Evolutionary conservation across 805 yeast species (phyloP).

Genomic region (Saccharomycopsis guyanensis): DNA sequence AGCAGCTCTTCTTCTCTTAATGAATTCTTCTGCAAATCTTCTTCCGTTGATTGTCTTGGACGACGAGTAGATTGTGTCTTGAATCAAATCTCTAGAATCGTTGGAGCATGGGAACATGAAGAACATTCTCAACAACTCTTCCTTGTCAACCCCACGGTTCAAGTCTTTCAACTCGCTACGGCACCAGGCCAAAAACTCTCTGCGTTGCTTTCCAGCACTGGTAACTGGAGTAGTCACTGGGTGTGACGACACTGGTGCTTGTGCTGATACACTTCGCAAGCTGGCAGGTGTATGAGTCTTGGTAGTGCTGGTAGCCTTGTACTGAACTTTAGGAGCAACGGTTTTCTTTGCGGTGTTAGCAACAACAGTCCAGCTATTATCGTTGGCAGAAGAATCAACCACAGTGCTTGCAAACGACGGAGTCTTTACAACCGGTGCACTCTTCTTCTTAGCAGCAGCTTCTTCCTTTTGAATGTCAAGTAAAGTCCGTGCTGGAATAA

Average conservation of each 20-base stretch:
- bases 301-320: conserved; percentile 1
- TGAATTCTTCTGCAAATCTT: conserved; percentile 85
- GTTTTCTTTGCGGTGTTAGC: conserved; percentile 23
- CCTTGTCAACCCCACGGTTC: conserved; percentile 66
- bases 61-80: conserved; percentile 85
- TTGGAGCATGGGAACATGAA: conserved; percentile 68
- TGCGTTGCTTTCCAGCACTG: conserved; percentile 36
- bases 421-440: conserved; percentile 19
- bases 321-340: conserved; percentile 2
- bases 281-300: conserved; percentile 17
- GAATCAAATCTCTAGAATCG: conserved; percentile 77
- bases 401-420: conserved; percentile 21
- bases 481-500: conserved; percentile 40
- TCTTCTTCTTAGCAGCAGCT: conserved; percentile 28
- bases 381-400: conserved; percentile 24
- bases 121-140: conserved; percentile 73
- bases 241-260: conserved; percentile 33
- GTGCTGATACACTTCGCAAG: conserved; percentile 27
- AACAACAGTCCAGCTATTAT: conserved; percentile 29
- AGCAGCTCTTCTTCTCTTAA: conserved; percentile 65
- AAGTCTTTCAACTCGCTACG: conserved; percentile 56
- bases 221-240: conserved; percentile 30
- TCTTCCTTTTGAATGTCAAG: conserved; percentile 60
- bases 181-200: conserved; percentile 69
- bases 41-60: conserved; percentile 91